These are phyloP conservation scores for Rhizophora mangle DNA, from an alignment of 345 rosid genomes.

Conservation along the genomic window DNA sequence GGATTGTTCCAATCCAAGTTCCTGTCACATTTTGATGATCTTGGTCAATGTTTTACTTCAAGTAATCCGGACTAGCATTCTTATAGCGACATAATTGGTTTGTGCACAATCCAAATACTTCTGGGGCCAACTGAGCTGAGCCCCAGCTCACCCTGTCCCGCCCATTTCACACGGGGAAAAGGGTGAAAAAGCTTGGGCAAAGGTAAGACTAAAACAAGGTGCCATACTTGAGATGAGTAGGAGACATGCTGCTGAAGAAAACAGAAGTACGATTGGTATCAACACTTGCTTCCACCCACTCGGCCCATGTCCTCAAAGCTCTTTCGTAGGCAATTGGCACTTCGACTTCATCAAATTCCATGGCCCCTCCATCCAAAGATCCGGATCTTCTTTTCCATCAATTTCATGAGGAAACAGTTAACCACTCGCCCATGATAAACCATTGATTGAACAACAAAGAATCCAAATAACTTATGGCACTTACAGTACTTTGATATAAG, in stretches of 20 bases:
- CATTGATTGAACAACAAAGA: not conserved
- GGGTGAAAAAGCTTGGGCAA: no score
- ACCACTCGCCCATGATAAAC: not conserved
- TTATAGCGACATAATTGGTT: no score
- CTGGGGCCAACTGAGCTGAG: no score
- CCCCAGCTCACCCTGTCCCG: no score
- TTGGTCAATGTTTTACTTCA: no score
- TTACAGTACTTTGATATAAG: conserved; percentile 23
- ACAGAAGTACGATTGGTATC: conserved; percentile 22
- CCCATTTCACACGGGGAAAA: no score
- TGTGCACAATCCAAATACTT: no score
- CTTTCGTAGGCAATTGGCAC: conserved; percentile 27
- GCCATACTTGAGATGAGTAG: conserved; percentile 13
- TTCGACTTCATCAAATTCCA: conserved; percentile 20
- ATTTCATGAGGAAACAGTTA: conserved; percentile 5
- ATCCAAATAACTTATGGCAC: not conserved
- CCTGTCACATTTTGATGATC: conserved; percentile 7
- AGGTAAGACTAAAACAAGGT: not conserved
- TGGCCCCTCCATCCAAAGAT: conserved; percentile 13
- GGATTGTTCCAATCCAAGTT: conserved; percentile 28
- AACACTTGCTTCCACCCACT: conserved; percentile 23
- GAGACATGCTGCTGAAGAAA: conserved; percentile 27
- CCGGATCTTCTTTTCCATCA: conserved; percentile 14
- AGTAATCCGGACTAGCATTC: no score
- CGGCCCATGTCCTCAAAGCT: conserved; percentile 28